phyloP scores from a whole-genome alignment of 2,329 filamentous ascomycete species.

The Harringtonia lauricola region DNA sequence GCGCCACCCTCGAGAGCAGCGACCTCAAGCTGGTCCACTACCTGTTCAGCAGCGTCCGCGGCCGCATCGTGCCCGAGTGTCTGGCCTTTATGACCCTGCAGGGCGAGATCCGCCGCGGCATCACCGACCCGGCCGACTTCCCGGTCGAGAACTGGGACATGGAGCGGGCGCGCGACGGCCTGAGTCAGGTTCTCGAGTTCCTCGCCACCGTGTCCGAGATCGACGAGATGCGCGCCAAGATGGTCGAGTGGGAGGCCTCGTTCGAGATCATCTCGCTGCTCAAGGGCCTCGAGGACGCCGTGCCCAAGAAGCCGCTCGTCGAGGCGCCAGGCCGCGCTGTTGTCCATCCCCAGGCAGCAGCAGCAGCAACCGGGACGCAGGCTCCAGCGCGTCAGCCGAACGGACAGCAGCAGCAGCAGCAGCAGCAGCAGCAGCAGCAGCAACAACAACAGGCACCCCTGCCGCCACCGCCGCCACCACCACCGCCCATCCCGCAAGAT shows the following conservation, averaged over 20 bases:
- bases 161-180: slow-evolving; percentile 89
- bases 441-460: slow-evolving; percentile 3
- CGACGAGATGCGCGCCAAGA: slow-evolving; percentile 67
- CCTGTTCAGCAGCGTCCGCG: slow-evolving; percentile 84
- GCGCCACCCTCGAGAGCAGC: slow-evolving; percentile 16
- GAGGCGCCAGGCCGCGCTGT: slow-evolving; percentile 21
- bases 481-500: slow-evolving; percentile 45
- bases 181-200: slow-evolving; percentile 91
- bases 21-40: slow-evolving; percentile 67
- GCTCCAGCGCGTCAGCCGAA: slow-evolving; percentile 13
- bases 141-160: slow-evolving; percentile 95
- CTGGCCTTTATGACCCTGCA: slow-evolving; percentile 91
- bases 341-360: neutral
- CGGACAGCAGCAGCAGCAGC: slow-evolving; percentile 19
- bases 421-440: slow-evolving; percentile 15
- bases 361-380: slow-evolving; percentile 17
- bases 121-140: slow-evolving; percentile 73
- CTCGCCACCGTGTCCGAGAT: slow-evolving; percentile 83
- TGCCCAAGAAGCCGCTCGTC: slow-evolving; percentile 68
- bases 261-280: slow-evolving; percentile 83
- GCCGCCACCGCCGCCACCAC: slow-evolving; percentile 31
- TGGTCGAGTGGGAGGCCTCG: slow-evolving; percentile 85
- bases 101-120: slow-evolving; percentile 71
- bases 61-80: slow-evolving; percentile 86
- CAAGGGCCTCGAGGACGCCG: slow-evolving; percentile 76